Base-by-base conservation (phyloP, 1,284 basidiomycete genomes). In the Heterobasidion irregulare region DNA sequence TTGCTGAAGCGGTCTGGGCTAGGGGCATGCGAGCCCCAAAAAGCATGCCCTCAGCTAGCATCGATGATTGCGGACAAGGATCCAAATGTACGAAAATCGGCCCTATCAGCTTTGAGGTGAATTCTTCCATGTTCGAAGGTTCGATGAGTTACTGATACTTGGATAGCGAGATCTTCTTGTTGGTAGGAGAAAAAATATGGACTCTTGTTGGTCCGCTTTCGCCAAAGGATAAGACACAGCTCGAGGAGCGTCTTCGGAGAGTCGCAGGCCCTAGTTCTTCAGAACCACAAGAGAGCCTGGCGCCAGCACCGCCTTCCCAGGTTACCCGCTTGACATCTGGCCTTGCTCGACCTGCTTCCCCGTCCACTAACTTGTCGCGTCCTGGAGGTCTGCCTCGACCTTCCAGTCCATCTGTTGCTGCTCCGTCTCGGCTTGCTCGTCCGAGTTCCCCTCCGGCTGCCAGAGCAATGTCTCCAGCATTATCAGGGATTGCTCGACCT, bases 31-130 rank as follows among this genome's bases (percentile, higher is more conserved):
- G 88, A 85, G 53, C 88, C 91, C 2, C 65, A 72, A 35, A 94
- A 92, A 65, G 85, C 92, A 2, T 86, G 96, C 65, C 88, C 91
- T 0, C 65, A 79, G 32, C 78, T 97, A 53, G 94, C 89, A 7
- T 77, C 83, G 2, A 84, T 89, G 76, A 88, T 97, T 58, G 84
- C 88, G 32, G 94, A 97, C 67, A 91, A 93, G 66, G 94, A 97
- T 69, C 82, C 91, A 0, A 74, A 79, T 55, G 92, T 94, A 35
- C 82, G 94, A 12, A 93, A 89, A 61, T 90, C 92, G 10, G 89
- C 92, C 8, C 75, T 97, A 26, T 76, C 80, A 43, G 77, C 83
- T 41, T 72, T 97, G 53, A 85, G 94, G 83, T 84, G 66, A 69
- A 61, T 64, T 34, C 32, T 35, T 6, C 10, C 32, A n/a, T 56